Evolutionary conservation across 2,329 filamentous ascomycete genomes (phyloP).

Genomic region (Fusarium verticillioides): DNA sequence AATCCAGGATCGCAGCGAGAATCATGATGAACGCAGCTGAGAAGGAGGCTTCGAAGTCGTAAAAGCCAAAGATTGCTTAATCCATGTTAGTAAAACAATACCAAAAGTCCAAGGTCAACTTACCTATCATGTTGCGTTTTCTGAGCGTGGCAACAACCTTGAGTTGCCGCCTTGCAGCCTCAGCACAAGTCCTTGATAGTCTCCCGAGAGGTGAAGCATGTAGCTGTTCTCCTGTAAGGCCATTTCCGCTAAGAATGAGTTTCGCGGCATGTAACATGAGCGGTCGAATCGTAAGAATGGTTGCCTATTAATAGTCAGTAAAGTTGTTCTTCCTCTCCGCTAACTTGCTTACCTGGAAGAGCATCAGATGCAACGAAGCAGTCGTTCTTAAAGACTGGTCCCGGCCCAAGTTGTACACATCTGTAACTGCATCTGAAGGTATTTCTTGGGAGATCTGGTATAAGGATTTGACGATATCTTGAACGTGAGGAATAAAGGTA

Average conservation of each 20-base stretch:
- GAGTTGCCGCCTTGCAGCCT: slow-evolving; percentile 44
- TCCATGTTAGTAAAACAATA: neutral
- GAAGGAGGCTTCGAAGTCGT: slow-evolving; percentile 44
- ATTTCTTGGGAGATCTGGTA: slow-evolving; percentile 45
- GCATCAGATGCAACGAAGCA: slow-evolving; percentile 48
- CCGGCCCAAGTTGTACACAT: slow-evolving; percentile 36
- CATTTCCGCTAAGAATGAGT: slow-evolving; percentile 41
- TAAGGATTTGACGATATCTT: slow-evolving; percentile 46
- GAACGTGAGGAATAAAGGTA: slow-evolving; percentile 47
- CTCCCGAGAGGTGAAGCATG: slow-evolving; percentile 43
- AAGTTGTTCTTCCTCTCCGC: fast-evolving
- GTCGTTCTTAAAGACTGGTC: slow-evolving; percentile 47
- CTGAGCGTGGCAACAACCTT: slow-evolving; percentile 45
- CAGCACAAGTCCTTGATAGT: slow-evolving; percentile 45
- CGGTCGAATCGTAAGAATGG: slow-evolving; percentile 46
- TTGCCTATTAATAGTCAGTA: slow-evolving; percentile 38
- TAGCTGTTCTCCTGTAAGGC: slow-evolving; percentile 36
- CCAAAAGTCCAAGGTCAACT: fast-evolving
- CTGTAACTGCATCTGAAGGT: slow-evolving; percentile 40
- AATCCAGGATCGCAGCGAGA: slow-evolving; percentile 41
- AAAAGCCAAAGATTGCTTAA: slow-evolving; percentile 42
- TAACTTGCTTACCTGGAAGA: slow-evolving; percentile 43
- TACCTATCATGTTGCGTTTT: slow-evolving; percentile 47
- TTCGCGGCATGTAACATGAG: slow-evolving; percentile 47
- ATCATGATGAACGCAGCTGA: slow-evolving; percentile 46